Evolutionary conservation across 2,329 filamentous ascomycete species (phyloP).

Genomic region (Neonectria neomacrospora): DNA sequence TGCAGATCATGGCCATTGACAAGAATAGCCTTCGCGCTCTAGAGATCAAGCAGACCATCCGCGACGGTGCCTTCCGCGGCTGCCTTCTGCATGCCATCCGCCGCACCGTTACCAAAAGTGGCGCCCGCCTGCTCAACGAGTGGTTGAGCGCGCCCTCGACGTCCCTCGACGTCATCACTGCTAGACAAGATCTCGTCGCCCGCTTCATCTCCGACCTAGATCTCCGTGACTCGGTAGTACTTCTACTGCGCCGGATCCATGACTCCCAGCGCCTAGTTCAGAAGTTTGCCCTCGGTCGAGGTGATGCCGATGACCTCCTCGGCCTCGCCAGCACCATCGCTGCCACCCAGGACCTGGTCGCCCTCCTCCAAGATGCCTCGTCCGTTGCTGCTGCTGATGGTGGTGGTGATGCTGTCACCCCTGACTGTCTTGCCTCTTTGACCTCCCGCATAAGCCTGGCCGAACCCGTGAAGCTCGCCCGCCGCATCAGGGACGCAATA

Average conservation of each 20-base stretch:
- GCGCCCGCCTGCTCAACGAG: constrained; percentile 83
- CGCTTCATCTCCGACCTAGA: constrained; percentile 74
- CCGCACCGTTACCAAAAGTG: constrained; percentile 90
- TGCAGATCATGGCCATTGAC: constrained; percentile 90
- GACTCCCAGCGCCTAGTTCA: constrained; percentile 92
- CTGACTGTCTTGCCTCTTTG: constrained; percentile 57
- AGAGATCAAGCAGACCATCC: constrained; percentile 87
- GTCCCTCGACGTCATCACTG: constrained; percentile 81
- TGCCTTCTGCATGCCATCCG: constrained; percentile 91
- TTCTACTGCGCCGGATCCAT: constrained; percentile 77
- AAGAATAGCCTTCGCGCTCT: constrained; percentile 89
- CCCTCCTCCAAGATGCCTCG: constrained; percentile 52
- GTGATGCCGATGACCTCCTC: constrained; percentile 91
- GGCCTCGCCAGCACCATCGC: constrained; percentile 83
- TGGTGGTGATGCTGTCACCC: constrained; percentile 23
- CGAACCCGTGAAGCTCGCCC: constrained; percentile 74
- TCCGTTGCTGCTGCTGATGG: constrained; percentile 16
- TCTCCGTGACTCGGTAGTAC: constrained; percentile 75
- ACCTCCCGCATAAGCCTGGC: constrained; percentile 71
- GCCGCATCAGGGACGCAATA: constrained; percentile 79
- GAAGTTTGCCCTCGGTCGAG: constrained; percentile 91
- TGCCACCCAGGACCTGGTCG: constrained; percentile 74
- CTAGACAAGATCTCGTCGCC: constrained; percentile 83
- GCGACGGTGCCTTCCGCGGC: constrained; percentile 81
- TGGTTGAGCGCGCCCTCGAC: constrained; percentile 93